A percentile compares a stretch with the other conserved stretches of the same genome.
phyloP scores from a whole-genome alignment of 1,284 basidiomycete species.

The Lignosus rhinocerotis region DNA sequence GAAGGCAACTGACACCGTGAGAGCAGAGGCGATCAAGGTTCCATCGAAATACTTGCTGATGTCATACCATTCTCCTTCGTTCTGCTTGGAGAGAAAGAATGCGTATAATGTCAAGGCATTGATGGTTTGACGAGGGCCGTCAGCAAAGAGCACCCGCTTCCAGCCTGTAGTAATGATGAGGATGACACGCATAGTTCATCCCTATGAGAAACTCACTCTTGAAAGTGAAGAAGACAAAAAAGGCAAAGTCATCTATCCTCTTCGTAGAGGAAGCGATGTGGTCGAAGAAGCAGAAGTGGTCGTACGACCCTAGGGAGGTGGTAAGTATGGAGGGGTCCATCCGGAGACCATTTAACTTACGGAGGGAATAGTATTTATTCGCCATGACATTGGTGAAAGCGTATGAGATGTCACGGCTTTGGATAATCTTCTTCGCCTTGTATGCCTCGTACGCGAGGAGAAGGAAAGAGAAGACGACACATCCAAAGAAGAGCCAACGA shows the following conservation, averaged over 20 bases:
- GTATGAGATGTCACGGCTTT: slow-evolving; percentile 94
- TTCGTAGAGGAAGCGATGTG: slow-evolving; percentile 96
- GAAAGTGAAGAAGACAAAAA: slow-evolving; percentile 99
- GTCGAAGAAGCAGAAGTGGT: slow-evolving; percentile 97
- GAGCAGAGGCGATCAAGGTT: slow-evolving; percentile 75
- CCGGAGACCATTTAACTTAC: slow-evolving; percentile 48
- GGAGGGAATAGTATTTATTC: slow-evolving; percentile 91
- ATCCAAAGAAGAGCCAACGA: slow-evolving; percentile 96
- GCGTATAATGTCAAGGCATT: slow-evolving; percentile 93
- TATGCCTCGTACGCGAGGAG: slow-evolving; percentile 89
- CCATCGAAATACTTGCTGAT: slow-evolving; percentile 67
- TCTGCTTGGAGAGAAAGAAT: slow-evolving; percentile 79
- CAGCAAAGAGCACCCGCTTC: slow-evolving; percentile 92
- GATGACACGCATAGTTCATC: not conserved
- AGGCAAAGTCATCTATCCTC: slow-evolving; percentile 95
- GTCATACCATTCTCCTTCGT: slow-evolving; percentile 68
- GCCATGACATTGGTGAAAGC: slow-evolving; percentile 98
- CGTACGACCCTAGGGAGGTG: slow-evolving; percentile 73
- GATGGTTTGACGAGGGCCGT: slow-evolving; percentile 97
- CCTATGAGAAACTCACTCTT: slow-evolving; percentile 66
- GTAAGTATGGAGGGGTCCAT: not conserved
- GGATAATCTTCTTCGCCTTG: slow-evolving; percentile 92
- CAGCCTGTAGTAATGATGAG: slow-evolving; percentile 61
- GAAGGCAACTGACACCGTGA: slow-evolving; percentile 88
- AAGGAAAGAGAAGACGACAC: slow-evolving; percentile 96